Evolutionary conservation across 805 yeast genomes (phyloP), one percentile per base, ranked within the genome.

Genomic region (Yamadazyma takamatsuzukensis): DNA sequence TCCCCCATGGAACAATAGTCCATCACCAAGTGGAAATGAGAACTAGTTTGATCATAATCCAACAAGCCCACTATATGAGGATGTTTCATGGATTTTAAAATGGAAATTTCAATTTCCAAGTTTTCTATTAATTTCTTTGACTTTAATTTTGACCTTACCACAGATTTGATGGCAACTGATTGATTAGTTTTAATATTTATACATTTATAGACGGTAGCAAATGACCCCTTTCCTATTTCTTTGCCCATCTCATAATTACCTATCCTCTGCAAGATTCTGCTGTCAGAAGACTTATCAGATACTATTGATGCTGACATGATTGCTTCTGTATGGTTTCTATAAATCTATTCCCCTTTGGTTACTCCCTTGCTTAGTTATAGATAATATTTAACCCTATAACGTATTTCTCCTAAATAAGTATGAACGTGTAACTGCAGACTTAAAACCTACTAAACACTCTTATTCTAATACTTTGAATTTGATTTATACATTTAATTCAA

Each of bases 1-100:
- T 93, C 98, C 10, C 98, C 98, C 53, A 93, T 66, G 1, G 97
- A 80, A 56, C 98, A 93, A 63, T 87, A 93, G 57, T 93, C 97
- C 97, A 93, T 93, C 12, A 90, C 80, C 41, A 93, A 65, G 54
- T 87, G 90, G 64, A 88, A 86, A 56, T 89, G 86, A 8, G 78
- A 56, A 7, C 77, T 59, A 1, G 96, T 82, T 51, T 86, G 82
- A 38, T 78, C 78, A 52, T 87, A 88, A 51, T 90, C 97, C 39
- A 85, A 61, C 29, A 93, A 65, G 12, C 81, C 81, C 8, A 93
- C 98, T 34, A 93, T 83, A 56, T 93, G 97, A 1, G 96, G 95
- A 51, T 93, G 96, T 46, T 82, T 80, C 65, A 93, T 72, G 34
- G 85, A 78, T 64, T 88, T 88, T 42, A 93, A 68, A 27, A 93